These are phyloP conservation scores for Aspergillus olivimuriae DNA, from an alignment of 495 filamentous ascomycete genomes.

Conservation along the genomic window DNA sequence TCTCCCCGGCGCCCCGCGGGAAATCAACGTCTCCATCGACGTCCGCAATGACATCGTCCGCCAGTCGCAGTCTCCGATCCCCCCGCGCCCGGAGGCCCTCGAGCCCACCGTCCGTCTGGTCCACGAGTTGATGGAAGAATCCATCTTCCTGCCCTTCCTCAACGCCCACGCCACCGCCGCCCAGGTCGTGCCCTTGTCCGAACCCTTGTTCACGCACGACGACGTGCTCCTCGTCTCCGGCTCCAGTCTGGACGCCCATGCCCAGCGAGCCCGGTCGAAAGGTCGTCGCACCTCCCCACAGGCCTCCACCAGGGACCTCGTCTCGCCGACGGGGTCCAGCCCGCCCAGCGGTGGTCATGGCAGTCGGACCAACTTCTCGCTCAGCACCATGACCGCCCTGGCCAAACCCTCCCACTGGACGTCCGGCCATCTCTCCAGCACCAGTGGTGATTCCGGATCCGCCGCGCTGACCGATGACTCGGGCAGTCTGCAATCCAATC, in stretches of 20 bases:
- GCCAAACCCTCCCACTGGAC: slow-evolving; percentile 29
- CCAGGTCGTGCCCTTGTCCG: slow-evolving; percentile 25
- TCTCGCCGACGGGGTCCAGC: too few relatives aligned
- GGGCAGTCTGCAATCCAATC: slow-evolving; percentile 36
- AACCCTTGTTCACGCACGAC: slow-evolving; percentile 29
- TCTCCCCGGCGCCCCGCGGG: slow-evolving; percentile 64
- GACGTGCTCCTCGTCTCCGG: slow-evolving; percentile 28
- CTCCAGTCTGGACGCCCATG: slow-evolving; percentile 25
- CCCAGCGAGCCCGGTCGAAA: slow-evolving; percentile 28
- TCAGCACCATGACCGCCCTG: slow-evolving; percentile 27
- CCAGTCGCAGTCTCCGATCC: slow-evolving; percentile 51
- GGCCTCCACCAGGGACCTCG: slow-evolving; percentile 36
- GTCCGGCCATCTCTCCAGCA: slow-evolving; percentile 28
- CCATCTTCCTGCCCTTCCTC: slow-evolving; percentile 53
- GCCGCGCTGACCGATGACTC: slow-evolving; percentile 43
- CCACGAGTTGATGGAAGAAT: slow-evolving; percentile 96
- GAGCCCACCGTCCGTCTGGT: slow-evolving; percentile 88
- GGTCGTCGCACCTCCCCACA: slow-evolving; percentile 38
- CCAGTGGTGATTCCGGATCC: slow-evolving; percentile 34
- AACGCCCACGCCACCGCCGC: slow-evolving; percentile 31
- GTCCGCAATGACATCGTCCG: slow-evolving; percentile 76
- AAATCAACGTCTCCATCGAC: slow-evolving; percentile 86
- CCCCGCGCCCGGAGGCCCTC: slow-evolving; percentile 71
- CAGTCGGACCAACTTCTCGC: slow-evolving; percentile 26
- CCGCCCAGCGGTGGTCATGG: slow-evolving; percentile 14